Base-by-base conservation (phyloP, 1,284 basidiomycete genomes). In the Pseudozyma pruni region DNA sequence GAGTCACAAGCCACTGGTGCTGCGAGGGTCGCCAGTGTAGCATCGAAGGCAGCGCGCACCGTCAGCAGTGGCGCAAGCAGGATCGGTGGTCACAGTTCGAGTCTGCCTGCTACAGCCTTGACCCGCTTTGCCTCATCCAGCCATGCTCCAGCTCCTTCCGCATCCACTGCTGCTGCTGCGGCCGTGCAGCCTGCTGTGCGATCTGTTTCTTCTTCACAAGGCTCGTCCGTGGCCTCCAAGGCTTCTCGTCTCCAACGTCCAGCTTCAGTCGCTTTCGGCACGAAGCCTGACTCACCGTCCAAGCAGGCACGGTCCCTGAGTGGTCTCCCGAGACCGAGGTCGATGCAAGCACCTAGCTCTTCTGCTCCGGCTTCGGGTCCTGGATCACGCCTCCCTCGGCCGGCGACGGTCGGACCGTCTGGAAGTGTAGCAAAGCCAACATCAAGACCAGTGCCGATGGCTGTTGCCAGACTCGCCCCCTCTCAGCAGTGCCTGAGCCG, bases 381-480 rank as follows among this genome's bases (percentile, higher is more conserved):
- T 16, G 51, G 52, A 17, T 63, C 60, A 11, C 54, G 66, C 23
- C 55, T 69, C 9, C 66, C 66, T 13, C 59, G 66, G 9, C 66
- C 66, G 14, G 66, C 66, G 8, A 51, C 49, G 3, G 8, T 44
- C 17, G 47, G 35, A 8, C 39, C 47, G 17, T 38, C 53, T 14
- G 31, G 52, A 8, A 48, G 5, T 8, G 8, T 29, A 16, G 37
- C 32, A 11, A 52, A 43, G 16, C 40, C 52, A 0, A 16, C 57
- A 13, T 56, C 57, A 3, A 52, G 64, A 32, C 66, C 66, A 4
- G 32, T 59, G 1, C 66, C 66, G 16, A 69, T 69, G 66, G 59
- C 66, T 2, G 54, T 69, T 16, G 55, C 59, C 8, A 49, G 66
- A 27, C 57, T 67, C 17, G 63, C 63, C 2, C 57, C 63, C 3